Evolutionary conservation across 345 rosid species (phyloP), one percentile per base, ranked within the genome.

Genomic region (Salix udensis): DNA sequence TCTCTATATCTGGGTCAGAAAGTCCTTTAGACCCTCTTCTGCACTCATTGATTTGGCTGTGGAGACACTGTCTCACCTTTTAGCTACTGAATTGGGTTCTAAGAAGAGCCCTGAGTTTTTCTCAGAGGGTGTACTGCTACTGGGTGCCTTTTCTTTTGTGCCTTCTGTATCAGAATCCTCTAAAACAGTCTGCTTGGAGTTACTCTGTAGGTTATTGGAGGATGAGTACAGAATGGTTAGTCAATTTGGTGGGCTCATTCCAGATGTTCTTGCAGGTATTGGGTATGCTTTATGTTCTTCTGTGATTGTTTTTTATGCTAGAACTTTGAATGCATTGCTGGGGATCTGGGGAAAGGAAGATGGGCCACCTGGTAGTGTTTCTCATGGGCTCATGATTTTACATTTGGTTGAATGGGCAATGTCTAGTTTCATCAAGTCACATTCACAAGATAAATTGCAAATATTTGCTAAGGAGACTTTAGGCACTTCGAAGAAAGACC

Each of bases 1-100:
- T 34, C 92, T 96, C 76, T 96, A 96, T 80, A 76, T 92, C 77
- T 92, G 99, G 99, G 87, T 90, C 70, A 87, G 94, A 87, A 96
- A 93, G 73, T 88, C 97, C 2, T 87, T 91, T 68, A 87, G 91
- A 76, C 98, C 94, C 0, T 88, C 97, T 42, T 71, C 80, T 4
- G 76, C 19, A 1, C 88, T 92, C 58, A 82, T 93, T 84, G 93
- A 87, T 70, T 89, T 86, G 4, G 90, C 91, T 0, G 86, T 89
- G 79, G 89, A 84, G 79, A 88, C 86, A 21, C 79, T 93, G 66
- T 82, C 86, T 79, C 77, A 81, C 15, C 21, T 90, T 77, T 67
- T 92, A 39, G 46, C 65, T 68, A 64, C 77, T 39, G 72, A 78
- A 69, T 74, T 64, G 77, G 76, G 64, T 80, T 71, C 78, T 44